Base-by-base conservation (phyloP, 2,329 filamentous ascomycete species). In the Colletotrichum trifolii region DNA sequence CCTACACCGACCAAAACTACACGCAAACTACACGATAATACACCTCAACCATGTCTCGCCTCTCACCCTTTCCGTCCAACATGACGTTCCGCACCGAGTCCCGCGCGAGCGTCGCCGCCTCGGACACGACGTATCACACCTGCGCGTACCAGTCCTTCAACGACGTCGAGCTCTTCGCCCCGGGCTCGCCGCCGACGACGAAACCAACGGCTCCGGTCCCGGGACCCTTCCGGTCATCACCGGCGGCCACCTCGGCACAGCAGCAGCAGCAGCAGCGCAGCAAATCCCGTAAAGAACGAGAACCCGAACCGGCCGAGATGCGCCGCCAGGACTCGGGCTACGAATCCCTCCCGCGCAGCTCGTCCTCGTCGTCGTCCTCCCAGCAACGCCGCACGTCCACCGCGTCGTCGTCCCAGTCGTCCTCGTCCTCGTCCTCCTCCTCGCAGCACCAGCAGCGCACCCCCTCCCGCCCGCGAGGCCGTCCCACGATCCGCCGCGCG, bases 261-360 rank as follows among this genome's bases (percentile, higher is more conserved):
- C 46, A 58, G 36, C 47, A 63, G 36, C 47, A 63, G 66, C 52
- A 63, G 43, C 13, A 45, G 63, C 61, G 36, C 48, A 65, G 43
- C 60, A 45, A 36, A 64, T 59, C 71, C 69, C 25, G 17, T 38
- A 47, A 50, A 17, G 53, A 66, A 38, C 38, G 38, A 25, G 64
- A 64, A 11, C 77, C 77, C 1, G 71, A 73, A 11, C 73, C 78
- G 0, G 69, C 72, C 52, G 78, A 77, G 60, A 86, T 87, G 78
- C 80, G 81, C 54, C 81, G 86, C 12, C 84, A 87, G 65, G 85
- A 88, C 71, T 88, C 86, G 0, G 86, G 86, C 39, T 88, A 88
- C 69, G 85, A 85, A 70, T 87, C 85, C 3, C 78, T 81, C 8
- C 78, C 81, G 2, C 76, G 75, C 8, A 73, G 73, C 13, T 83